phyloP scores from a whole-genome alignment of 2,329 filamentous ascomycete genomes.

The Mariannaea elegans region DNA sequence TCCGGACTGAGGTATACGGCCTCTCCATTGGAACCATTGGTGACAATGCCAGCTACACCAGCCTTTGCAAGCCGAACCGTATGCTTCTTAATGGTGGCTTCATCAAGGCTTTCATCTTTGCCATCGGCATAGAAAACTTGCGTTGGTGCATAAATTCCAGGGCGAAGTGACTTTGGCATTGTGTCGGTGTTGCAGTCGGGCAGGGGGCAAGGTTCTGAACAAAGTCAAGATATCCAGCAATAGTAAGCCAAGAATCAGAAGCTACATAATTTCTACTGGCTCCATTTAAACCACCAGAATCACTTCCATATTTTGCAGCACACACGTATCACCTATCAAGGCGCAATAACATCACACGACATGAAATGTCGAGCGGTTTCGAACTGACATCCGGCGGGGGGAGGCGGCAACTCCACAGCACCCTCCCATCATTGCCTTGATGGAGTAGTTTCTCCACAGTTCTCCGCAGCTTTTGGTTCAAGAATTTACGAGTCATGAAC shows the following conservation, averaged over 20 bases:
- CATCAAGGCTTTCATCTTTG: constrained; percentile 69
- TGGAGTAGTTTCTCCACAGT: constrained; percentile 21
- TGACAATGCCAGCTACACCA: constrained; percentile 82
- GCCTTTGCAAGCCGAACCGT: constrained; percentile 79
- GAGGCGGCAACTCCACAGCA: constrained; percentile 26
- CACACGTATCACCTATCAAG: too few relatives aligned
- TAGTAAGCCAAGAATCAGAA: too few relatives aligned
- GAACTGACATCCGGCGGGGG: constrained; percentile 17
- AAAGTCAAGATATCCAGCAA: not conserved
- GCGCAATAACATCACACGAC: not conserved
- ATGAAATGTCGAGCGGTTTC: not conserved
- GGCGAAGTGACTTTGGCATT: constrained; percentile 56
- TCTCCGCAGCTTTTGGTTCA: not conserved
- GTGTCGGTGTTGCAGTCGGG: not conserved
- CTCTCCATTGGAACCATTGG: constrained; percentile 91
- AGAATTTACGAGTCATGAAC: constrained; percentile 1
- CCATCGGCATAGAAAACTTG: constrained; percentile 72
- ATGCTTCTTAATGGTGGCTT: constrained; percentile 77
- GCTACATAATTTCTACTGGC: too few relatives aligned
- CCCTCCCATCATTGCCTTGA: not conserved
- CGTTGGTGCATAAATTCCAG: constrained; percentile 73
- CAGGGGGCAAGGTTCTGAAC: not conserved
- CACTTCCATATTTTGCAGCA: not conserved
- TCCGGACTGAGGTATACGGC: constrained; percentile 82
- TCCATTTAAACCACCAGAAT: not conserved